phyloP scores from a whole-genome alignment of 352 stramenopile species.

The Pythium grandisporangium region DNA sequence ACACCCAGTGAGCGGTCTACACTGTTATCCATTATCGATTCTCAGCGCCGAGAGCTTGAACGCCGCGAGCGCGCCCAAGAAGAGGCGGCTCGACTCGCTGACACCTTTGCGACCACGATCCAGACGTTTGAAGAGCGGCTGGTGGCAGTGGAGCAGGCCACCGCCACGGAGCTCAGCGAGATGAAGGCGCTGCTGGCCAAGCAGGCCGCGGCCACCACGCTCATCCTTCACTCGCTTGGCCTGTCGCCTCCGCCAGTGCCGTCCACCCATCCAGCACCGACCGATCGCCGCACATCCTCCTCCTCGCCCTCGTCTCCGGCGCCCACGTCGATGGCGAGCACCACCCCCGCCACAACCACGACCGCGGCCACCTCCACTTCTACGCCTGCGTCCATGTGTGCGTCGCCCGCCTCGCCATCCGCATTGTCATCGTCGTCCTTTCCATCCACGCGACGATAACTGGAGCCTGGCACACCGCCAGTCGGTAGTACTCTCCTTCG shows the following conservation, averaged over 20 bases:
- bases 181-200: slow-evolving; percentile 31
- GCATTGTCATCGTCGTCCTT: background rate
- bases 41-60: slow-evolving; percentile 47
- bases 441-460: too few relatives aligned
- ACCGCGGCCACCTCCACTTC: background rate
- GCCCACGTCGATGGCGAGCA: too few relatives aligned
- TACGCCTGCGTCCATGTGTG: background rate
- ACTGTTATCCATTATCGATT: slow-evolving; percentile 52
- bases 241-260: slow-evolving; percentile 7
- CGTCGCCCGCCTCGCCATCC: too few relatives aligned
- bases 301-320: too few relatives aligned
- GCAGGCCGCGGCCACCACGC: slow-evolving; percentile 30
- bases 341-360: background rate
- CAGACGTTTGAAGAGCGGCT: slow-evolving; percentile 52
- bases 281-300: too few relatives aligned
- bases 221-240: slow-evolving; percentile 45
- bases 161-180: slow-evolving; percentile 26
- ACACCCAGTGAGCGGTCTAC: slow-evolving; percentile 41
- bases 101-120: slow-evolving; percentile 42
- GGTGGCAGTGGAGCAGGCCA: slow-evolving; percentile 30
- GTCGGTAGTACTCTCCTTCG: background rate
- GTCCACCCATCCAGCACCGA: too few relatives aligned
- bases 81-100: slow-evolving; percentile 38
- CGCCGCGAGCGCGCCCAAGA: slow-evolving; percentile 37
- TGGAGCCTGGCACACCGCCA: too few relatives aligned